phyloP scores from a whole-genome alignment of 371 early-diverging fungal species.

The Lichtheimia hyalospora region DNA sequence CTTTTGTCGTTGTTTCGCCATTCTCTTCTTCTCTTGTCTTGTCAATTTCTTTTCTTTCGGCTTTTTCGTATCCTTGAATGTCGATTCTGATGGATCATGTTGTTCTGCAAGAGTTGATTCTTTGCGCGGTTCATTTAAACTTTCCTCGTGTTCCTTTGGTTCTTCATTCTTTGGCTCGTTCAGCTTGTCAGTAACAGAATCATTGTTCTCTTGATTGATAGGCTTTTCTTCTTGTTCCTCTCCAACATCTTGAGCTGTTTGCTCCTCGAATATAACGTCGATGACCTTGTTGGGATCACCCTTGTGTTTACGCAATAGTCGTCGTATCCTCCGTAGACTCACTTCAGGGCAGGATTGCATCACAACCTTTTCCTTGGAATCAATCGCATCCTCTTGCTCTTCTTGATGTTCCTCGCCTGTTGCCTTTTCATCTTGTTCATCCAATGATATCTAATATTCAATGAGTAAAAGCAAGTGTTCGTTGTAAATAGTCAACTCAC shows the following conservation, averaged over 20 bases:
- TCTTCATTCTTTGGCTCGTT: too few relatives aligned
- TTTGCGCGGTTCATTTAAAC: background rate
- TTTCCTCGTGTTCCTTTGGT: too few relatives aligned
- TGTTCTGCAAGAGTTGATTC: background rate
- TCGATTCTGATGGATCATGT: too few relatives aligned
- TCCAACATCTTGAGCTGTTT: background rate
- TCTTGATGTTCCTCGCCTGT: conserved; percentile 2
- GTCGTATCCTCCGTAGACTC: conserved; percentile 46
- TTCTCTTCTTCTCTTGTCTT: background rate
- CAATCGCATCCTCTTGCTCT: conserved; percentile 27
- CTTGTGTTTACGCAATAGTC: conserved; percentile 47
- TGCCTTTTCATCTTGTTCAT: conserved; percentile 7
- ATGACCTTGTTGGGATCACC: conserved; percentile 57
- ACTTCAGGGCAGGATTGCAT: conserved; percentile 47
- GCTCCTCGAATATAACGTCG: conserved; percentile 46
- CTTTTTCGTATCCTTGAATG: background rate
- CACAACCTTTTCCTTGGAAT: conserved; percentile 49
- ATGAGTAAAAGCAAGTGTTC: too few relatives aligned
- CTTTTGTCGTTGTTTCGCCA: background rate
- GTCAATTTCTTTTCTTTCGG: background rate
- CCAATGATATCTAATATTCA: background rate
- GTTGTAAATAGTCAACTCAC: background rate
- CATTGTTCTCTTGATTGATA: background rate
- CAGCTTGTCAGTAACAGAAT: too few relatives aligned
- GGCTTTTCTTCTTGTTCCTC: conserved; percentile 2